Evolutionary conservation across 371 early-diverging fungal species (phyloP).

Genomic region (Circinella umbellata): DNA sequence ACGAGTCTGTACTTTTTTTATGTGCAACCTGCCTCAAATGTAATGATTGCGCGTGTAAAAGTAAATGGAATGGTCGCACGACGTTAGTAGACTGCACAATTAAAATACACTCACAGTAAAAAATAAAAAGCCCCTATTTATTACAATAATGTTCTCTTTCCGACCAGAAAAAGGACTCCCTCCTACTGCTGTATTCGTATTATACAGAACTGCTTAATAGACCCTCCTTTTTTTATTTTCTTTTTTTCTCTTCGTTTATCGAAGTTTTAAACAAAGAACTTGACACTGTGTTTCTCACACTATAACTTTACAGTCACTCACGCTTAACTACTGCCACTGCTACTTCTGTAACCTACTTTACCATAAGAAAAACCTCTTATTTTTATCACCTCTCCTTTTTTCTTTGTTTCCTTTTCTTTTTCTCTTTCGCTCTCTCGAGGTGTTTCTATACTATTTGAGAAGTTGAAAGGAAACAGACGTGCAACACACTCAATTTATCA

Average conservation of each 20-base stretch:
- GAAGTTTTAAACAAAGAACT: too few relatives aligned
- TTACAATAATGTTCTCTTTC: constrained; percentile 4
- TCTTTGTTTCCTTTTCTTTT: constrained; percentile 2
- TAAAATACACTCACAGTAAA: not conserved
- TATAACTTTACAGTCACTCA: too few relatives aligned
- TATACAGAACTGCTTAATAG: too few relatives aligned
- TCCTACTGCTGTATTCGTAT: too few relatives aligned
- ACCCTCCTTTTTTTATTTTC: constrained; percentile 1
- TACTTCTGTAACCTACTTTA: too few relatives aligned
- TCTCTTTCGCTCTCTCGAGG: not conserved
- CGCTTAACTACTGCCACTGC: too few relatives aligned
- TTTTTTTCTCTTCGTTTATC: constrained; percentile 17
- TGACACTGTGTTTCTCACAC: too few relatives aligned
- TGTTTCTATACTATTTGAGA: not conserved
- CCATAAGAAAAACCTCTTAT: too few relatives aligned
- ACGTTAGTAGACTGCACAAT: not conserved
- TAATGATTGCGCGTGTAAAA: constrained; percentile 1
- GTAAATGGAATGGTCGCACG: constrained; percentile 7
- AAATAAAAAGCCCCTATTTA: not conserved
- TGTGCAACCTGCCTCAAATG: constrained; percentile 10
- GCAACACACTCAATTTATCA: not conserved
- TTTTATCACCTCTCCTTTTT: not conserved
- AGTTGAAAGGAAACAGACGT: not conserved
- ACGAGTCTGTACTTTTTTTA: not conserved
- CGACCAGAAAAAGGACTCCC: not conserved